A percentile compares a stretch with the other conserved stretches of the same genome.
phyloP scores from a whole-genome alignment of 257 asterid genomes.

The Rehmannia glutinosa region DNA sequence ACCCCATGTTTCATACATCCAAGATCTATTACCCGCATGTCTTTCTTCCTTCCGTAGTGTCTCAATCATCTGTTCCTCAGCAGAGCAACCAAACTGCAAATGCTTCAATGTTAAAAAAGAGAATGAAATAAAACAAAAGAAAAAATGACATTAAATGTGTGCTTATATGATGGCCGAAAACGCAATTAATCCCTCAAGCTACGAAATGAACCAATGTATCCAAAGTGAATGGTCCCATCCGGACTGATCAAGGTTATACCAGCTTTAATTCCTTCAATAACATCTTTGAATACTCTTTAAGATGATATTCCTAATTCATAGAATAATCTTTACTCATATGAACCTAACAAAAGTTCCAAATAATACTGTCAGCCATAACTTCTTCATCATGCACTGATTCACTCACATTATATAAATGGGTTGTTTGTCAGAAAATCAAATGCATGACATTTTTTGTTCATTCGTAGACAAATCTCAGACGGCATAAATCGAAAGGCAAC shows the following conservation, averaged over 20 bases:
- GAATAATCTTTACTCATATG: background rate
- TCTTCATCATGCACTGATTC: background rate
- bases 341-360: background rate
- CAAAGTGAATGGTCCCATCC: background rate
- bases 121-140: background rate
- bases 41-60: constrained; percentile 19
- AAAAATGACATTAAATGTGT: background rate
- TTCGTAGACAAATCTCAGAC: background rate
- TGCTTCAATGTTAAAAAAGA: constrained; percentile 9
- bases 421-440: background rate
- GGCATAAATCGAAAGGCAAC: background rate
- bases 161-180: background rate
- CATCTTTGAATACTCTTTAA: background rate
- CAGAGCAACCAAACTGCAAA: constrained; percentile 15
- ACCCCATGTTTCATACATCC: background rate
- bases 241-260: too few relatives aligned
- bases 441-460: background rate
- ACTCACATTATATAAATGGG: background rate
- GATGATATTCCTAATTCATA: background rate
- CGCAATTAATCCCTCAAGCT: background rate
- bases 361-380: background rate
- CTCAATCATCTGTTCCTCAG: constrained; percentile 19
- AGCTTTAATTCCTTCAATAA: too few relatives aligned
- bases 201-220: background rate
- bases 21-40: constrained; percentile 31